Evolutionary conservation across 2,329 filamentous ascomycete genomes (phyloP), one percentile per base, ranked within the genome.

Genomic region (Aspergillus fumigatus): DNA sequence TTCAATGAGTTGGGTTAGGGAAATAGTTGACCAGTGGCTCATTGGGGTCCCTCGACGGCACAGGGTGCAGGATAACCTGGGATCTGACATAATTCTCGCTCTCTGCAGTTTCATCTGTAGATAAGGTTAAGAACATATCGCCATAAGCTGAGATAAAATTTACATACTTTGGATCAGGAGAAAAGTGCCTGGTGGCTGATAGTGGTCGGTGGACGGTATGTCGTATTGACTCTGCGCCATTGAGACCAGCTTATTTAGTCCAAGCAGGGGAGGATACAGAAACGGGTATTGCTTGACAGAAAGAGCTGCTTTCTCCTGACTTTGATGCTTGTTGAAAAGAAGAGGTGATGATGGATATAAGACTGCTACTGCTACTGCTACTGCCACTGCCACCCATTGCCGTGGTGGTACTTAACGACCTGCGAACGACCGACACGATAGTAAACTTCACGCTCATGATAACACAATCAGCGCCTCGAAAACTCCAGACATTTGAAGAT

Each of bases 1-100:
- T 26, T 26, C 6, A 4, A 4, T 26, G 25, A 14, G n/a, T 11
- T n/a, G 11, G 3, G 2, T 2, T 4, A 29, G 35, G 8, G 19
- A 3, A 9, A n/a, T 7, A 14, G 49, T 55, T 29, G 55, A 72
- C 73, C 58, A 77, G 59, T 4, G 74, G 73, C 56, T 74, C 69
- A 51, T 75, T 76, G n/a, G 72, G 72, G 57, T 76, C 66, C 43
- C 62, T 65, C 0, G 71, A 71, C 3, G 75, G 75, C 21, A 71
- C 55, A 1, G 74, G 75, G 29, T 73, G 69, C 2, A 77, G 70
- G 47, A 77, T 64, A n/a, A 70, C 27, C 19, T 52, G 48, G 9
- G 51, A 56, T 11, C 61, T 52, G 8, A 48, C 53, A 4, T 62
- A 21, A 1, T 45, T 19, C 47, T 55, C 52, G 17, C 62, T 54